Evolutionary conservation across 1,284 basidiomycete genomes (phyloP), one percentile per base, ranked within the genome.

Genomic region (Serendipita sp.): DNA sequence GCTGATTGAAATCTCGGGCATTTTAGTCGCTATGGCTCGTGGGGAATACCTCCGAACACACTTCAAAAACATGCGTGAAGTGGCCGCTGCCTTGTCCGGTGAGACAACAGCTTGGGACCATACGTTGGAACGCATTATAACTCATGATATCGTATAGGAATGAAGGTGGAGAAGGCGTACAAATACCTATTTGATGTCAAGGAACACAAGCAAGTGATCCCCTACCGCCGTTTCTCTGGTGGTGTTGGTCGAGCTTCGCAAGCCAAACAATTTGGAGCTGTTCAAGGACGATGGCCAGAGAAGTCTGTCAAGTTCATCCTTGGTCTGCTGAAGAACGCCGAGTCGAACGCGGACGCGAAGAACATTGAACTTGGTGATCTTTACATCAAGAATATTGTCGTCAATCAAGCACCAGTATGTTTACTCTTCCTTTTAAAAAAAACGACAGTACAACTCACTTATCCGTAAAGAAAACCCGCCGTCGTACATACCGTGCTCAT

Each of bases 61-160:
- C 82, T 99, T 97, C 87, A 99, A 99, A 89, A 99, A 99, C 85
- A 98, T 97, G 85, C 90, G 94, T 71, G 93, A 93, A 77, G 92
- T 95, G 64, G 88, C 85, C 63, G 90, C 91, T 70, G 91, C 88
- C 68, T 79, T 94, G 67, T 84, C 85, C 69, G 91, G 91, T 90
- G 15, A 53, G 49, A 12, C 26, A 12, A n/a, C 49, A 12, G 69
- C 69, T 81, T 77, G 13, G 29, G 4, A 26, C 34, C 35, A n/a
- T 35, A 15, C 30, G 30, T 53, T 12, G 30, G 29, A 45, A 13
- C 22, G 15, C 13, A 42, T 49, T 30, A 43, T 50, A 26, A 8
- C 15, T 12, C 13, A n/a, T 5, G 17, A 38, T 2, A 32, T 2
- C 5, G 61, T 55, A 17, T 63, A 89, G 96, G 96, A 74, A 79